Conservation (phyloP, 2,329 filamentous ascomycete genomes). For the Ilyonectria sp. region DNA sequence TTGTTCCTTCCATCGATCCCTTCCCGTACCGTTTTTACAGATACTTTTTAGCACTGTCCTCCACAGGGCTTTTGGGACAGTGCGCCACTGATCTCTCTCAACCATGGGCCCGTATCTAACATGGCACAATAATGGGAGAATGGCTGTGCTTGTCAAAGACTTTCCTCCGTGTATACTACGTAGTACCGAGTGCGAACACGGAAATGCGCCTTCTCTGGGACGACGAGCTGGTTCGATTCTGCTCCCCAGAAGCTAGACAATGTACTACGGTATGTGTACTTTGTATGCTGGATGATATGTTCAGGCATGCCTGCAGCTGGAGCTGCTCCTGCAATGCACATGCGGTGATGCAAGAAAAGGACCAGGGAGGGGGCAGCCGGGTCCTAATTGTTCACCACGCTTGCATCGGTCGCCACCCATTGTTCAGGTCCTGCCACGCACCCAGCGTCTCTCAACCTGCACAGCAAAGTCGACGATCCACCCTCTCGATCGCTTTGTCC, state of each 20-base stretch:
- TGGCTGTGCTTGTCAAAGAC: background rate
- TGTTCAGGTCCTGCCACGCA: constrained; percentile 35
- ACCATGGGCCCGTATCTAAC: constrained; percentile 7
- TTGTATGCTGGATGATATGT: background rate
- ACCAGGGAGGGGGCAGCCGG: constrained; percentile 29
- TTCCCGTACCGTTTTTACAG: constrained; percentile 17
- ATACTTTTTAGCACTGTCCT: constrained; percentile 14
- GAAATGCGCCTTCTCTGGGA: background rate
- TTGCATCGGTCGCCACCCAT: constrained; percentile 15
- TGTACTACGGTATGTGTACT: background rate
- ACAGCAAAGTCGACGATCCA: constrained; percentile 14
- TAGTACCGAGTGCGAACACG: constrained; percentile 5
- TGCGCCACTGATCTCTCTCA: constrained; percentile 12
- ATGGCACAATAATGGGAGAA: constrained; percentile 6
- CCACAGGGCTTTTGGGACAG: constrained; percentile 9
- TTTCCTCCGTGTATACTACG: background rate
- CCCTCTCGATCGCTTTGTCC: constrained; percentile 2
- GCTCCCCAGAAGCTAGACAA: background rate
- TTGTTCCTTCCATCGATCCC: constrained; percentile 26
- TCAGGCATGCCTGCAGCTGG: constrained; percentile 12
- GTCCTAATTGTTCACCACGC: constrained; percentile 14
- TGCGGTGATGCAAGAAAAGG: constrained; percentile 41
- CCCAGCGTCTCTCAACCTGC: constrained; percentile 17
- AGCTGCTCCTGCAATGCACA: constrained; percentile 39
- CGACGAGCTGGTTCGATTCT: background rate